phyloP scores from a whole-genome alignment of 2,329 filamentous ascomycete species.

The Hymenoscyphus scutula region DNA sequence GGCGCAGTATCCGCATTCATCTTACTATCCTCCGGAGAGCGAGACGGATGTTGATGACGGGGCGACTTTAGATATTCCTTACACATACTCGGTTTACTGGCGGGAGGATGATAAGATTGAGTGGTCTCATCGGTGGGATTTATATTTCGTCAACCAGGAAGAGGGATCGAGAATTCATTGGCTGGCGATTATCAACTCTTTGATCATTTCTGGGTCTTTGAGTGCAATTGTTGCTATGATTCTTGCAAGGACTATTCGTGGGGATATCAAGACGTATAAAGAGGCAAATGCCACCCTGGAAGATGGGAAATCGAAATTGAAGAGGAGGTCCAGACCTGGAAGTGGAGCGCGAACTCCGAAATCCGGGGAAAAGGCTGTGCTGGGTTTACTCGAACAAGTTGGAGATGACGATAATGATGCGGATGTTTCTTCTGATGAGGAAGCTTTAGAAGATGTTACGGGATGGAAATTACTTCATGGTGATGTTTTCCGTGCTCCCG shows the following conservation, averaged over 20 bases:
- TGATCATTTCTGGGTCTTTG: constrained; percentile 77
- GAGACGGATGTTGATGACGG: constrained; percentile 60
- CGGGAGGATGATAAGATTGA: constrained; percentile 77
- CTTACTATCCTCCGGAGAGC: constrained; percentile 54
- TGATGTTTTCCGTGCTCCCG: constrained; percentile 80
- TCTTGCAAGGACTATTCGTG: constrained; percentile 71
- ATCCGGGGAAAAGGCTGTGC: constrained; percentile 49
- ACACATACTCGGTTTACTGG: constrained; percentile 89
- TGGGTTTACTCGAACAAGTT: constrained; percentile 59
- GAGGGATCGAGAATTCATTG: constrained; percentile 81
- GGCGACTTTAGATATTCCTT: constrained; percentile 70
- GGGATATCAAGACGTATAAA: constrained; percentile 73
- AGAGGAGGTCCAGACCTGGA: constrained; percentile 45
- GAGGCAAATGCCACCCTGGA: constrained; percentile 56
- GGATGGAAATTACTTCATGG: constrained; percentile 87
- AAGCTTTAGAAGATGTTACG: constrained; percentile 73
- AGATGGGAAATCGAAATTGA: constrained; percentile 60
- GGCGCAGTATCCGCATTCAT: constrained; percentile 54
- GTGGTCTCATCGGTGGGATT: constrained; percentile 82
- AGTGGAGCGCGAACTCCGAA: constrained; percentile 44
- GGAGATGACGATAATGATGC: constrained; percentile 51
- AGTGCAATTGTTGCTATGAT: constrained; percentile 80
- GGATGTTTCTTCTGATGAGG: constrained; percentile 64
- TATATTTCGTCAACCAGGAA: constrained; percentile 86
- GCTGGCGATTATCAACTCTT: constrained; percentile 83